Conservation (phyloP, 2,329 filamentous ascomycete genomes). For the Pseudogymnoascus sp. region DNA sequence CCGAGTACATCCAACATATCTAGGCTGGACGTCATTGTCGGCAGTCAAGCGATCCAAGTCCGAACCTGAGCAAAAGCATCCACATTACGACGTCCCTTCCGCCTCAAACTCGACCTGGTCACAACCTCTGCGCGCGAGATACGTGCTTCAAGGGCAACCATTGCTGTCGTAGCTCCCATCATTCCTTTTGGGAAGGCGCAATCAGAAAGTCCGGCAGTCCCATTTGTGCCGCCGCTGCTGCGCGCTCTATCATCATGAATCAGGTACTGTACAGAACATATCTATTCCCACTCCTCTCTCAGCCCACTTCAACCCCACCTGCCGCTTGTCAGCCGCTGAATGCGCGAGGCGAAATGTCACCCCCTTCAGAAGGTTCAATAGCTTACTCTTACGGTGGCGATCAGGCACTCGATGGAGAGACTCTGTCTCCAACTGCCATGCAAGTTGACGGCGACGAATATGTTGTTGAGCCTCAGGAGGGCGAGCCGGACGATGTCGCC, state of each 20-base stretch:
- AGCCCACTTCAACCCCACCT: neutral
- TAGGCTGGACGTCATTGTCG: conserved; percentile 6
- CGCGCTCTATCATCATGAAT: conserved; percentile 3
- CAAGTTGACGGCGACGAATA: conserved; percentile 25
- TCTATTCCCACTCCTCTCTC: neutral
- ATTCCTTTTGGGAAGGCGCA: conserved; percentile 8
- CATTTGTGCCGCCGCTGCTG: neutral
- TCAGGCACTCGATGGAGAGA: conserved; percentile 21
- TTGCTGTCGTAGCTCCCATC: conserved; percentile 6
- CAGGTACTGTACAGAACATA: neutral
- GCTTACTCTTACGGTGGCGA: conserved; percentile 8
- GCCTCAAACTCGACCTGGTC: conserved; percentile 3
- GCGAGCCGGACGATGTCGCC: conserved; percentile 32
- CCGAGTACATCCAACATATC: conserved; percentile 1
- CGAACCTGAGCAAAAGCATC: conserved; percentile 6
- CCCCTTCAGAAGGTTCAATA: neutral
- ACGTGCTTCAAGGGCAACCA: conserved; percentile 6
- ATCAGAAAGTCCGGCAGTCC: conserved; percentile 5
- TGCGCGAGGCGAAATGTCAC: neutral
- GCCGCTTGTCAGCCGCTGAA: neutral
- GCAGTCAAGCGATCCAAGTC: conserved; percentile 6
- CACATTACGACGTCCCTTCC: neutral
- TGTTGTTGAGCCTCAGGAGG: conserved; percentile 22
- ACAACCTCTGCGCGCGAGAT: conserved; percentile 6
- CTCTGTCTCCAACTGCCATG: conserved; percentile 27